Conservation (phyloP, 2,329 filamentous ascomycete genomes). For the Venturia nashicola region DNA sequence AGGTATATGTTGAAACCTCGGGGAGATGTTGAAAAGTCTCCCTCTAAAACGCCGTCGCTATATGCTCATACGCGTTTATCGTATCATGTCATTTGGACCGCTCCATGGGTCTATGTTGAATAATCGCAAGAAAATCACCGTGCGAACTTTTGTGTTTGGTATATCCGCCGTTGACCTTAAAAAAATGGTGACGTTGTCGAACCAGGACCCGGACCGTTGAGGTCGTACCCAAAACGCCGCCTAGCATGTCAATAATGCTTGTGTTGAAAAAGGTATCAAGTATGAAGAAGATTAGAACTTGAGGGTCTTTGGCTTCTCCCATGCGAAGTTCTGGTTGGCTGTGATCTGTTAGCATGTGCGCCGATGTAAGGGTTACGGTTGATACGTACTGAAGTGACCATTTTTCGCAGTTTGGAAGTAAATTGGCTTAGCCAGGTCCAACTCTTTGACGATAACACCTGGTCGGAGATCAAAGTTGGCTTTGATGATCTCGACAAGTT, state of each 20-base stretch:
- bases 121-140: slow-evolving; percentile 6
- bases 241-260: not conserved
- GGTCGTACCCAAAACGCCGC: slow-evolving; percentile 7
- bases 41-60: slow-evolving; percentile 11
- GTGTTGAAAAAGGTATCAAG: slow-evolving; percentile 5
- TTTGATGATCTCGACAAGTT: slow-evolving; percentile 89
- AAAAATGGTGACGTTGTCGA: not conserved
- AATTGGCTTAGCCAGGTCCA: slow-evolving; percentile 89
- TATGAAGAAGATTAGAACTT: slow-evolving; percentile 55
- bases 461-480: slow-evolving; percentile 97
- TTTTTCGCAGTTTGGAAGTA: slow-evolving; percentile 99
- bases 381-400: slow-evolving; percentile 63
- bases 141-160: slow-evolving; percentile 1
- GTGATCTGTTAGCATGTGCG: not conserved
- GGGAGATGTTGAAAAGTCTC: slow-evolving; percentile 11
- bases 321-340: slow-evolving; percentile 92
- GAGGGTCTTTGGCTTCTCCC: slow-evolving; percentile 96
- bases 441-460: slow-evolving; percentile 96
- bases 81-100: slow-evolving; percentile 5
- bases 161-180: not conserved
- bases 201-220: not conserved
- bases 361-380: no score
- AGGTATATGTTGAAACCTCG: slow-evolving; percentile 3
- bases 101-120: slow-evolving; percentile 11
- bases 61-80: slow-evolving; percentile 6